Base-by-base conservation (phyloP, 2,329 filamentous ascomycete genomes). In the Eurotiales sp. region DNA sequence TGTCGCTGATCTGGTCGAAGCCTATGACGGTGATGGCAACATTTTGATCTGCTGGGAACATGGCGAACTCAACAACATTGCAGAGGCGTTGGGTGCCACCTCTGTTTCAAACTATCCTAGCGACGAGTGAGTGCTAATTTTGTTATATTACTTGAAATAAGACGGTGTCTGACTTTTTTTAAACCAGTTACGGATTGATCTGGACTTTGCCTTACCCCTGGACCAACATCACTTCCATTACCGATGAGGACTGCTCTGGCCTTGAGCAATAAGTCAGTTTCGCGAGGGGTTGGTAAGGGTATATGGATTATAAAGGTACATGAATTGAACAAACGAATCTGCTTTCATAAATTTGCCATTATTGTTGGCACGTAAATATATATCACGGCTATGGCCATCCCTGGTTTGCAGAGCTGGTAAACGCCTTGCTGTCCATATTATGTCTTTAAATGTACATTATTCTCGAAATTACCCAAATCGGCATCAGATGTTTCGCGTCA, bases 41-140 rank as follows among this genome's bases (percentile, higher is more conserved):
- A 77, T 85, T 41, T 63, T 85, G 43, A 78, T 85, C 53, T 82
- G 80, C 67, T 84, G 81, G 81, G 77, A 84, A 58, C 82, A 85
- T 61, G 69, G 74, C 46, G 66, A 68, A 15, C 62, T 84, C 42
- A 74, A 70, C 30, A 71, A 80, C 55, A 78, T 85, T 56, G 76
- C 72, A 2, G 58, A 77, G 55, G 65, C 68, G 14, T 61, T 85
- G n/a, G 82, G 82, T 0, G 77, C 73, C 47, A 60, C 72, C 7
- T 59, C 78, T 56, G 72, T 76, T 1, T 73, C 75, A 1, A 61
- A 64, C 6, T 84, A 84, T 59, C 78, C 78, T 0, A 66, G 70
- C 55, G 71, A 76, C 52, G 63, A 69, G 72, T 74, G 37, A 61
- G 69, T 42, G n/a, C 5, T n/a, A n/a, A 15, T 15, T 23, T 2